Base-by-base conservation (phyloP, 257 asterid genomes). In the Scutellaria minor region DNA sequence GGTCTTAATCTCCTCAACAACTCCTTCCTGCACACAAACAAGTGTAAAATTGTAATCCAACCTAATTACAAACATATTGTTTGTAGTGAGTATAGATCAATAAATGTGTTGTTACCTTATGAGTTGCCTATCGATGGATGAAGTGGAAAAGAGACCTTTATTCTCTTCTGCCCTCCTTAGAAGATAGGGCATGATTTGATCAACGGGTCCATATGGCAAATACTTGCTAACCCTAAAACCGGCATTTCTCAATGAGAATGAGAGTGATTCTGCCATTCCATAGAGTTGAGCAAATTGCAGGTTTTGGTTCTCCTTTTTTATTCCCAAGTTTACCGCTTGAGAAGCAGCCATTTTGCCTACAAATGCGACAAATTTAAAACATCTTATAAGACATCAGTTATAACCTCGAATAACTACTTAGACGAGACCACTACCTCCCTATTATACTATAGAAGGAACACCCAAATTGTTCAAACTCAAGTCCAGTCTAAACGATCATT, bases 111-210 rank as follows among this genome's bases (percentile, higher is more conserved):
- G 37, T 31, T n/a, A 88, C 96, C 89, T 84, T 87, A 90, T 92
- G 74, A 90, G 87, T 6, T 10, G 44, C 15, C 91, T 79, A 70
- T 95, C 98, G 9, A 83, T 39, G 1, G 81, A 63, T 0, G 99
- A 84, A 20, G 92, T 66, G 37, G 96, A 75, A 12, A 95, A 62
- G 10, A 95, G 53, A 1, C 97, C 97, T 65, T 90, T 82, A 85
- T 95, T 95, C 78, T 95, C 99, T 68, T 95, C 99, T 6, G 97
- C 99, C 80, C 99, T 82, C 72, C 98, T 71, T 13, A 95, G 55
- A 15, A 95, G 96, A 75, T 95, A 95, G 0, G 97, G 98, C 75
- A 92, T 95, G 14, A 92, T 85, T 71, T 90, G 90, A 24, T 89
- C 98, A 0, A 95, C 88, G 0, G 96, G 97, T 7, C 99, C 99